Percentiles rank a stretch among this genome's conserved stretches.
Conservation (phyloP, 2,329 filamentous ascomycete genomes). For the Ascochyta rabiei region DNA sequence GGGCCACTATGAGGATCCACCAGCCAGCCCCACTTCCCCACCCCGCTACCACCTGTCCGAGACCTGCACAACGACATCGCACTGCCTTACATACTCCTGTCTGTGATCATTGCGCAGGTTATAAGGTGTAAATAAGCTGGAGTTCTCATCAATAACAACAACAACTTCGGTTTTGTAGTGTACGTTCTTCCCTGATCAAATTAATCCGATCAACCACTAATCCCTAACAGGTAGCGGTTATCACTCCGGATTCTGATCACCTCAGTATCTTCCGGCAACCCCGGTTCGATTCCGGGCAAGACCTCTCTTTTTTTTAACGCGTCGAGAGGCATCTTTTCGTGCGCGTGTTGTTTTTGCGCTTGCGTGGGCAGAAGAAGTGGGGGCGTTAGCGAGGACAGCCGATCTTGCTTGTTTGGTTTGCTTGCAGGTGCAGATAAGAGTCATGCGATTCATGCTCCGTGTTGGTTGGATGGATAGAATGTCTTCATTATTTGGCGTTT, state of each 20-base stretch:
- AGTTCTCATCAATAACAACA: neutral
- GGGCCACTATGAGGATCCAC: too few species aligned
- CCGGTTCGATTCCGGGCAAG: conserved; percentile 25
- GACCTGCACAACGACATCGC: too few species aligned
- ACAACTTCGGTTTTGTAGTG: conserved; percentile 13
- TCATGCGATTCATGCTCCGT: too few species aligned
- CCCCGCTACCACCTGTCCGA: too few species aligned
- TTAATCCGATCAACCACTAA: conserved; percentile 2
- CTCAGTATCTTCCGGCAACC: conserved; percentile 22
- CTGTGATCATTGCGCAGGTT: too few species aligned
- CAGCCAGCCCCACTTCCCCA: too few species aligned
- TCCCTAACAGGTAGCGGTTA: conserved; percentile 16
- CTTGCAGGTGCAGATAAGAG: too few species aligned
- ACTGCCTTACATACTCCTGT: too few species aligned
- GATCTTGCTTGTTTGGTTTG: too few species aligned
- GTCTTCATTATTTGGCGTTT: neutral
- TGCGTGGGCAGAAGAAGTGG: neutral
- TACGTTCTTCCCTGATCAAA: conserved; percentile 3
- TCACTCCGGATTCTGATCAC: conserved; percentile 25
- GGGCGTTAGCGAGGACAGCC: neutral
- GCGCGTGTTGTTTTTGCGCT: neutral
- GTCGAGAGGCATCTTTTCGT: too few species aligned
- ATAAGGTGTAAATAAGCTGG: too few species aligned
- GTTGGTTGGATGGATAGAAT: too few species aligned
- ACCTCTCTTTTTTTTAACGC: conserved; percentile 7